Percentiles rank a stretch among this genome's conserved stretches.
These are phyloP conservation scores for Isoetes taiwanensis DNA, from an alignment of 75 land plant genomes.

Conservation along the genomic window DNA sequence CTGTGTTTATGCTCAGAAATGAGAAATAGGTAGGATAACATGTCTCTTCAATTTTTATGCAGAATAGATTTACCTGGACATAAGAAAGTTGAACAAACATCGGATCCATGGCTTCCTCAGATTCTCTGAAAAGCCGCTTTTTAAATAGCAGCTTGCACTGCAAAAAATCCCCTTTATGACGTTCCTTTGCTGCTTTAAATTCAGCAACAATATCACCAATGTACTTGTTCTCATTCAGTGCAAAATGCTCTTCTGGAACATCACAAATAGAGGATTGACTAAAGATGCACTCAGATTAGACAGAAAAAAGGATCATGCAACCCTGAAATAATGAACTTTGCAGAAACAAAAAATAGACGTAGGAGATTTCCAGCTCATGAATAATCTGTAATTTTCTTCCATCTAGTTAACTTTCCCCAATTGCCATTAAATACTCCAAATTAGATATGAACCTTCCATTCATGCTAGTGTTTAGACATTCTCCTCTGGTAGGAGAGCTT, in stretches of 20 bases:
- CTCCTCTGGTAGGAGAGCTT: no score
- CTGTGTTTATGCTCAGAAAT: conserved; percentile 24
- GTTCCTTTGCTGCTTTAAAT: conserved; percentile 78
- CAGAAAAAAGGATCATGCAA: no score
- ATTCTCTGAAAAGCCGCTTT: conserved; percentile 86
- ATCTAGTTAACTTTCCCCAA: no score
- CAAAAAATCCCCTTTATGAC: conserved; percentile 83
- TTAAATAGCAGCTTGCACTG: conserved; percentile 93
- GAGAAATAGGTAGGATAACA: neutral
- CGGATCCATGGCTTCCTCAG: conserved; percentile 89
- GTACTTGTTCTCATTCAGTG: conserved; percentile 87
- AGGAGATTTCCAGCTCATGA: no score
- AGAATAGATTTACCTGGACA: conserved; percentile 51
- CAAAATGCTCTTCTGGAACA: conserved; percentile 70
- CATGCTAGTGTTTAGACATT: no score
- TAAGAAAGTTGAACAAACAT: conserved; percentile 96
- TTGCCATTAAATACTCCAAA: no score
- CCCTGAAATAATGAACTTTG: no score
- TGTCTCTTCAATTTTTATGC: neutral
- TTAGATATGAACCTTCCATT: no score
- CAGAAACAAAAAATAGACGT: no score
- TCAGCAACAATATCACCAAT: conserved; percentile 88
- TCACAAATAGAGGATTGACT: neutral
- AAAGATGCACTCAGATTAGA: no score
- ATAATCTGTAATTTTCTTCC: no score